Base-by-base conservation (phyloP, 768 basidiomycete genomes). In the Calocybe cyanea region DNA sequence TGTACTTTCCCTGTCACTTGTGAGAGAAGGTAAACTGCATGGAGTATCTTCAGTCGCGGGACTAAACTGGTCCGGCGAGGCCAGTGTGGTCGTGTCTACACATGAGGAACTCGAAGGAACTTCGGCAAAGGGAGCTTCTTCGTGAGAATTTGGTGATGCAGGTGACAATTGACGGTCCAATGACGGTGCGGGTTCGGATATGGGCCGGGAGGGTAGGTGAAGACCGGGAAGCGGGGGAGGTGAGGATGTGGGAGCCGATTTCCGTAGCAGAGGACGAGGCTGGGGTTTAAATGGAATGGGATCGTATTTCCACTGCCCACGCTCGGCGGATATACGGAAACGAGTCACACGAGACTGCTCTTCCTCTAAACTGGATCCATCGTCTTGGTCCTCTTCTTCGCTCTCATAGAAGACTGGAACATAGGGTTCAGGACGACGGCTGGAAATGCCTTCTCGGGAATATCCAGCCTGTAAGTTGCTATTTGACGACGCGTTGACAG, bases 301-400 rank as follows among this genome's bases (percentile, higher is more conserved):
- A 50, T 80, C 77, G 46, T 64, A 75, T 50, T 69, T 67, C 80
- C 80, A 81, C 45, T 71, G 70, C 7, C 79, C 80, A 42, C 80
- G 78, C 54, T 82, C 80, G 7, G 76, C 71, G 32, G 80, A 82
- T 9, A 70, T 69, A 37, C 69, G 65, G 53, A 80, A 81, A 53
- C 71, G 80, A 2, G 78, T 79, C 47, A 71, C 66, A 40, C 73
- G 76, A 36, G 63, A 49, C 38, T 58, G 61, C 24, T 51, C 55
- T 31, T 58, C 50, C n/a, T 57, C 51, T 39, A 66, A 65, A 40
- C 56, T 59, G 43, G 52, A 63, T 4, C 45, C 60, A 1, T 46
- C 53, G 25, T 55, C 51, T 7, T 57, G 61, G 9, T 62, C 64
- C 15, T 65, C 66, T 23, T 63, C 62, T 30, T 67, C 70, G 40